These are phyloP conservation scores for Zoysia japonica DNA, from an alignment of 176 grass and related monocot genomes.

Conservation along the genomic window DNA sequence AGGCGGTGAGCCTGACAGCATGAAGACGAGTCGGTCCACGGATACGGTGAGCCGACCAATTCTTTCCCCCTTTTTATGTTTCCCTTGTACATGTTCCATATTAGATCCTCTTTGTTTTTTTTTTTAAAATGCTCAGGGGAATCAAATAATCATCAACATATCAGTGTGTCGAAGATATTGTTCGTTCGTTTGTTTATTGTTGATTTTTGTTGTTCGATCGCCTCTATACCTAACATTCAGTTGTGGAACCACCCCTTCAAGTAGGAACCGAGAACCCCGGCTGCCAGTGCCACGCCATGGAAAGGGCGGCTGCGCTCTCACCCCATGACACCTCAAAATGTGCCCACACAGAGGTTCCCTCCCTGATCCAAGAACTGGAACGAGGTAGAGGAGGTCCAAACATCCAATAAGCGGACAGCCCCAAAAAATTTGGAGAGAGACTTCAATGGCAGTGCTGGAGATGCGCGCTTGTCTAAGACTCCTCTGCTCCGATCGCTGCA, in stretches of 20 bases:
- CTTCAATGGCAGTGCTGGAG: not conserved
- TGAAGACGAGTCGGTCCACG: not conserved
- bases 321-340: not conserved
- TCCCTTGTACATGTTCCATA: not conserved
- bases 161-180: not conserved
- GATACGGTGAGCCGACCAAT: not conserved
- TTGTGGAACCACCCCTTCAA: not conserved
- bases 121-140: not conserved
- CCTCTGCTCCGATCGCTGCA: not conserved
- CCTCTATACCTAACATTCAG: not conserved
- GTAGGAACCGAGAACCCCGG: not conserved
- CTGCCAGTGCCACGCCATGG: not conserved
- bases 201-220: not conserved
- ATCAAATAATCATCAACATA: not conserved
- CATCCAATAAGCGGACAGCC: constrained; percentile 13
- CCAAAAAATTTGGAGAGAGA: not conserved
- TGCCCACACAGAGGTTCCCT: not conserved
- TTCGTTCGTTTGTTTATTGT: not conserved
- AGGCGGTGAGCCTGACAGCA: not conserved
- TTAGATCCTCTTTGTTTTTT: not conserved
- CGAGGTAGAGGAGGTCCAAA: not conserved
- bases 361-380: not conserved
- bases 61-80: not conserved
- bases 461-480: not conserved
- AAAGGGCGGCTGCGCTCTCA: constrained; percentile 33